A percentile compares a stretch with the other conserved stretches of the same genome.
phyloP scores from a whole-genome alignment of 23 red algal species.

The Gracilaria gracilis region DNA sequence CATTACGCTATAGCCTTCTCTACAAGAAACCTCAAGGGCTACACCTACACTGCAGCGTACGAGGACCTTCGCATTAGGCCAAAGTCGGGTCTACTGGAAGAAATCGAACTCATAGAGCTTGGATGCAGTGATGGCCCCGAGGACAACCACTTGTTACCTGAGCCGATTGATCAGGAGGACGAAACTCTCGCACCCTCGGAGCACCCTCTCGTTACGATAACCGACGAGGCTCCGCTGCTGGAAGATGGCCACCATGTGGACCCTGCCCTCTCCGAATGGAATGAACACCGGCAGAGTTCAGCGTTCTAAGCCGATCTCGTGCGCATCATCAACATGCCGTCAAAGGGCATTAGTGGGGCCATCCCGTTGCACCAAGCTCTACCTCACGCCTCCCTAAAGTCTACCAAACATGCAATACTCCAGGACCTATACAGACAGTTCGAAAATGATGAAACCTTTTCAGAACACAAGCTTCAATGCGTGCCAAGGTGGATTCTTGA shows the following conservation, averaged over 20 bases:
- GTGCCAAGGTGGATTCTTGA: neutral
- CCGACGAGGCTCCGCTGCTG: neutral
- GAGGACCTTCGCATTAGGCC: conserved; percentile 16
- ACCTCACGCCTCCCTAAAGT: neutral
- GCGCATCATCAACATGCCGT: neutral
- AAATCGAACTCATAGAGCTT: neutral
- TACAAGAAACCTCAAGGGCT: neutral
- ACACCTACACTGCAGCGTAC: neutral
- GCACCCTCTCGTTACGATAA: neutral
- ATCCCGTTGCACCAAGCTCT: no score
- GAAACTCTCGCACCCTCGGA: no score
- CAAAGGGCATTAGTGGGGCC: neutral
- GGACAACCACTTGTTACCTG: no score
- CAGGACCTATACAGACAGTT: neutral
- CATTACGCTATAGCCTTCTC: neutral
- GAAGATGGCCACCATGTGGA: neutral
- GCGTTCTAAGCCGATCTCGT: neutral
- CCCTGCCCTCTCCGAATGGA: neutral
- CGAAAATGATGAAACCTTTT: neutral
- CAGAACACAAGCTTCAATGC: neutral
- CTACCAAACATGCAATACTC: neutral
- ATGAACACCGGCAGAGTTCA: neutral
- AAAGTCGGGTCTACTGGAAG: neutral
- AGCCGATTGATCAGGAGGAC: no score
- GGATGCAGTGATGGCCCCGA: no score